Percentiles rank a stretch among this genome's conserved stretches.
phyloP scores from a whole-genome alignment of 164 flowering plant species.

The Chloranthus sessilifolius region DNA sequence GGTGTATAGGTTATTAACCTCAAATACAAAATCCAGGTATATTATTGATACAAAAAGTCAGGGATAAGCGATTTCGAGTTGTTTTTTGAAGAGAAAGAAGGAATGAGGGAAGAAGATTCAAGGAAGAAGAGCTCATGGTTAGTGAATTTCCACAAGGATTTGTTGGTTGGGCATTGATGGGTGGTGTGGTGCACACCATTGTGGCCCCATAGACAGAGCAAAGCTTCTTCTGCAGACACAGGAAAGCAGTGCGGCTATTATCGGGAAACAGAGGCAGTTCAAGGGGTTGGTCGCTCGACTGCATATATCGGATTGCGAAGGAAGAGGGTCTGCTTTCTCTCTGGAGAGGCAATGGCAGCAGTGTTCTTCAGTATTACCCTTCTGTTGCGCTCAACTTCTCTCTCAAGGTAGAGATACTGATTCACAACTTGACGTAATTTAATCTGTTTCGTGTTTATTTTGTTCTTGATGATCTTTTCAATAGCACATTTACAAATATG shows the following conservation, averaged over 20 bases:
- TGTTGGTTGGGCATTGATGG: slow-evolving; percentile 86
- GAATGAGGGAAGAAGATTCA: neutral
- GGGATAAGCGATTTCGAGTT: too few species aligned
- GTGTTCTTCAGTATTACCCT: slow-evolving; percentile 83
- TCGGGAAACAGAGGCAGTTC: slow-evolving; percentile 54
- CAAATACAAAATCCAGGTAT: too few species aligned
- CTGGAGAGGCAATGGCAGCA: slow-evolving; percentile 93
- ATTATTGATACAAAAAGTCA: too few species aligned
- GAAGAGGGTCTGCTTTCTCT: slow-evolving; percentile 82
- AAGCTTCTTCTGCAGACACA: slow-evolving; percentile 87
- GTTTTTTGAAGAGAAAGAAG: slow-evolving; percentile 16
- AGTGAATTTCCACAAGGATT: slow-evolving; percentile 73
- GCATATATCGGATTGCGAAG: slow-evolving; percentile 52
- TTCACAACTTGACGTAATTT: too few species aligned
- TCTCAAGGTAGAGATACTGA: slow-evolving; percentile 94
- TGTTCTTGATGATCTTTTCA: too few species aligned
- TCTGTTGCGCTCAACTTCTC: slow-evolving; percentile 96
- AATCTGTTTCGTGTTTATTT: too few species aligned
- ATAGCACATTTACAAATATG: too few species aligned
- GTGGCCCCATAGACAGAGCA: slow-evolving; percentile 93
- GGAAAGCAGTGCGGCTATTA: slow-evolving; percentile 74
- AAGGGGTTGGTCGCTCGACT: slow-evolving; percentile 87
- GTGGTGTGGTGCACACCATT: slow-evolving; percentile 81
- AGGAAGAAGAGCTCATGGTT: slow-evolving; percentile 32
- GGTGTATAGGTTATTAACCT: too few species aligned